Evolutionary conservation across 345 rosid genomes (phyloP).

Genomic region (Clausena lansium): DNA sequence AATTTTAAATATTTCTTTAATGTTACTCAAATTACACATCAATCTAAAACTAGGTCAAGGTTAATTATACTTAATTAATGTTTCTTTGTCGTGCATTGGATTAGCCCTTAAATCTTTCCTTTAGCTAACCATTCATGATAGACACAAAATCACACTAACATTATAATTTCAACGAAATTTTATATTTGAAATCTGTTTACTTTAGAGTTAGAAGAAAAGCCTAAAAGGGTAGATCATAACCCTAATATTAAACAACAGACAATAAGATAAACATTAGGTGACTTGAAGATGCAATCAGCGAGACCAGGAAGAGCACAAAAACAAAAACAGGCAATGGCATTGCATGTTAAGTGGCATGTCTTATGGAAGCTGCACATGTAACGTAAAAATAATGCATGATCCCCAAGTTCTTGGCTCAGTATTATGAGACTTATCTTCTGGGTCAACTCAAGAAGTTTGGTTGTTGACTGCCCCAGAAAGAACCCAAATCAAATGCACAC

Average conservation of each 20-base stretch:
- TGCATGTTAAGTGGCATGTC: slow-evolving; percentile 24
- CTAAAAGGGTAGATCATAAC: too few relatives aligned
- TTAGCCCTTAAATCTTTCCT: too few relatives aligned
- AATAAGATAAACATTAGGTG: neutral
- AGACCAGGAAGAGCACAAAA: neutral
- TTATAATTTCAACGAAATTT: too few relatives aligned
- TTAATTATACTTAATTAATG: neutral
- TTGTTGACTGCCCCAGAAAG: slow-evolving; percentile 11
- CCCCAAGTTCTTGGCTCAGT: slow-evolving; percentile 6
- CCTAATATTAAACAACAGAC: too few relatives aligned
- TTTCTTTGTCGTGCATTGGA: too few relatives aligned
- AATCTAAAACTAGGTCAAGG: neutral
- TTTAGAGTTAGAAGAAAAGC: too few relatives aligned
- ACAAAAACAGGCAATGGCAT: neutral
- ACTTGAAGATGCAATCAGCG: neutral
- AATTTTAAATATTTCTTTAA: neutral
- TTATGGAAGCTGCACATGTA: slow-evolving; percentile 12
- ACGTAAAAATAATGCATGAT: neutral
- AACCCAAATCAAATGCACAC: neutral
- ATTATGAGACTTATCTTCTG: neutral
- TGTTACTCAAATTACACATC: neutral
- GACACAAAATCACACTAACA: neutral
- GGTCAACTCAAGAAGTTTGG: neutral
- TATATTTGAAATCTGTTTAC: neutral
- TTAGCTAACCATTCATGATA: too few relatives aligned